Conservation (phyloP, 176 grass and related monocot genomes). For the Juncus inflexus region DNA sequence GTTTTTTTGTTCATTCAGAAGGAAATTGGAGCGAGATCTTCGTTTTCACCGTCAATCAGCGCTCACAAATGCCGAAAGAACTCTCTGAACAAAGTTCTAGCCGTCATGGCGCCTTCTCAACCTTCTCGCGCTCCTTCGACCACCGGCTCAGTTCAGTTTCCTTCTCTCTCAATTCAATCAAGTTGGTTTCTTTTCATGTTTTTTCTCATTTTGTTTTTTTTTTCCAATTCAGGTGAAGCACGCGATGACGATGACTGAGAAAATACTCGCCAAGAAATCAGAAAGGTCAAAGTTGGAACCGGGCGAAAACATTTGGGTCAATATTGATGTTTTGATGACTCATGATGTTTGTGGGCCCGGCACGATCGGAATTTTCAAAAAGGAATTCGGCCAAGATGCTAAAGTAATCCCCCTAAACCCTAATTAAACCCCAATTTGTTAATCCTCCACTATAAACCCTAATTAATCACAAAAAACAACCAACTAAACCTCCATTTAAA, state of each 20-base stretch:
- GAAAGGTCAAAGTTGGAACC: slow-evolving; percentile 62
- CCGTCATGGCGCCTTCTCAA: slow-evolving; percentile 51
- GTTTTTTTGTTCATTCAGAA: slow-evolving; percentile 35
- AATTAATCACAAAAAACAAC: too few relatives aligned
- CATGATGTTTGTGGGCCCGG: slow-evolving; percentile 80
- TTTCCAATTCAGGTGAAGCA: slow-evolving; percentile 45
- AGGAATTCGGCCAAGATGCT: slow-evolving; percentile 80
- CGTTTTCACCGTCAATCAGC: slow-evolving; percentile 28
- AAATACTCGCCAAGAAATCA: slow-evolving; percentile 82
- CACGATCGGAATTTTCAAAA: slow-evolving; percentile 86
- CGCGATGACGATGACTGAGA: slow-evolving; percentile 95
- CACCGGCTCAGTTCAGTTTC: slow-evolving; percentile 63
- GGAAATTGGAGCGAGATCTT: slow-evolving; percentile 35
- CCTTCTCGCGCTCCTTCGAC: slow-evolving; percentile 48
- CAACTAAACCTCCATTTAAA: too few relatives aligned
- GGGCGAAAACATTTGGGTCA: slow-evolving; percentile 93
- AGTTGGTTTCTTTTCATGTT: background rate
- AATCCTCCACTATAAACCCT: too few relatives aligned
- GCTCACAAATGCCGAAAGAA: slow-evolving; percentile 26
- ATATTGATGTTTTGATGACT: slow-evolving; percentile 96
- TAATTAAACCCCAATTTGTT: too few relatives aligned
- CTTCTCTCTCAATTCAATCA: background rate
- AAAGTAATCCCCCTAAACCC: slow-evolving; percentile 27
- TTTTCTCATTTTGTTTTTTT: background rate
- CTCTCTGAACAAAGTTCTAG: slow-evolving; percentile 32